Evolutionary conservation across 1,284 basidiomycete species (phyloP).

Genomic region (Marasmius oreades): DNA sequence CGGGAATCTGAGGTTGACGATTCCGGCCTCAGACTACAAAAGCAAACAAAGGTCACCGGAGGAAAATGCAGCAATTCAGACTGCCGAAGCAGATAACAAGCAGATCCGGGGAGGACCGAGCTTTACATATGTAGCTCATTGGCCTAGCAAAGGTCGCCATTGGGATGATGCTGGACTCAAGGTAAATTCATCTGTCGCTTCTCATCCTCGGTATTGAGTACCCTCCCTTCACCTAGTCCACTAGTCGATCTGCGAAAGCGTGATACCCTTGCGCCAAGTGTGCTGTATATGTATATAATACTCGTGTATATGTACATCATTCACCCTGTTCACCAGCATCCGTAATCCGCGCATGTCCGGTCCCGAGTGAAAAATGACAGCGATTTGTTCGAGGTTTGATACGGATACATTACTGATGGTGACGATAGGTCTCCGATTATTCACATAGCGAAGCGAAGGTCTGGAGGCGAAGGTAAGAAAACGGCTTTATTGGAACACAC

Average conservation of each 20-base stretch:
- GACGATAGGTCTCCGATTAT: not conserved
- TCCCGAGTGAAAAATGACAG: too few species aligned
- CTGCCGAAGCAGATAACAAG: not conserved
- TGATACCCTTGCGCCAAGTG: not conserved
- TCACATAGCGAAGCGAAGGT: not conserved
- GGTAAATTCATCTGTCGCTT: not conserved
- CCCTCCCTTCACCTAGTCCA: not conserved
- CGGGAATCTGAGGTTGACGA: not conserved
- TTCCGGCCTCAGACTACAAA: not conserved
- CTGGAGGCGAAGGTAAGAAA: not conserved
- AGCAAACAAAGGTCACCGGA: not conserved
- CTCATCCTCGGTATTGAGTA: not conserved
- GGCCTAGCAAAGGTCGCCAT: not conserved
- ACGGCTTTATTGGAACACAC: conserved; percentile 1
- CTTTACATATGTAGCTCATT: not conserved
- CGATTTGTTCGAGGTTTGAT: not conserved
- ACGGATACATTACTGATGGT: not conserved
- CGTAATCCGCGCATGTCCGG: not conserved
- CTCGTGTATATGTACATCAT: not conserved
- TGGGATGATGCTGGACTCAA: not conserved
- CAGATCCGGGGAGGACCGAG: not conserved
- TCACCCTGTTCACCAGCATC: too few species aligned
- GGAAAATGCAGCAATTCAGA: not conserved
- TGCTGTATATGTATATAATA: too few species aligned
- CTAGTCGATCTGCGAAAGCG: not conserved